A percentile compares a stretch with the other conserved stretches of the same genome.
phyloP scores from a whole-genome alignment of 805 yeast genomes.

The Candida vaughaniae region DNA sequence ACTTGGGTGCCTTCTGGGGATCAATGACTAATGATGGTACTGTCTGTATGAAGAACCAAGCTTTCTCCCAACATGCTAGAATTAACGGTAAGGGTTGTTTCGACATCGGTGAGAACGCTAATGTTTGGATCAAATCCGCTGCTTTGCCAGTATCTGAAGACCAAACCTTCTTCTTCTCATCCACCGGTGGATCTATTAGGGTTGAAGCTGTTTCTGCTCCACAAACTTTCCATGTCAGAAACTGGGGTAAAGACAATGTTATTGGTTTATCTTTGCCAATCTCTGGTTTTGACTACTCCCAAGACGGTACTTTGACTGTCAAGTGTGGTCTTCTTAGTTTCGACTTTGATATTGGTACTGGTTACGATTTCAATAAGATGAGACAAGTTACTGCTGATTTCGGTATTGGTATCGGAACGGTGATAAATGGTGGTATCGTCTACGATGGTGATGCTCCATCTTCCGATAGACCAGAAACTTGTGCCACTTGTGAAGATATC shows the following conservation, averaged over 20 bases:
- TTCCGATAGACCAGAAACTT: conserved; percentile 15
- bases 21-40: conserved; percentile 18
- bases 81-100: conserved; percentile 24
- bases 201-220: conserved; percentile 16
- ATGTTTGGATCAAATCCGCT: conserved; percentile 13
- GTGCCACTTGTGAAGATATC: conserved; percentile 15
- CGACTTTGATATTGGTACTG: conserved; percentile 17
- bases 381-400: conserved; percentile 13
- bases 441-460: conserved; percentile 17
- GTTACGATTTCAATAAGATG: conserved; percentile 15
- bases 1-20: conserved; percentile 15
- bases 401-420: conserved; percentile 17
- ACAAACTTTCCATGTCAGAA: conserved; percentile 20
- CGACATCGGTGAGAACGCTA: conserved; percentile 15
- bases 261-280: conserved; percentile 15
- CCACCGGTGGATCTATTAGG: conserved; percentile 14
- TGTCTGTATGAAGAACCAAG: conserved; percentile 21
- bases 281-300: conserved; percentile 7
- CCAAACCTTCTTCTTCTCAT: conserved; percentile 16
- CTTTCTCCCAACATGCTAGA: conserved; percentile 17
- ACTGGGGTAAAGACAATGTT: conserved; percentile 16
- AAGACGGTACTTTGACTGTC: conserved; percentile 11
- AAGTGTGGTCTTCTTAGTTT: conserved; percentile 7
- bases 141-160: conserved; percentile 10
- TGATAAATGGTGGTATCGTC: conserved; percentile 16